Base-by-base conservation (phyloP, 139 green algal species). In the Pleodorina starrii region DNA sequence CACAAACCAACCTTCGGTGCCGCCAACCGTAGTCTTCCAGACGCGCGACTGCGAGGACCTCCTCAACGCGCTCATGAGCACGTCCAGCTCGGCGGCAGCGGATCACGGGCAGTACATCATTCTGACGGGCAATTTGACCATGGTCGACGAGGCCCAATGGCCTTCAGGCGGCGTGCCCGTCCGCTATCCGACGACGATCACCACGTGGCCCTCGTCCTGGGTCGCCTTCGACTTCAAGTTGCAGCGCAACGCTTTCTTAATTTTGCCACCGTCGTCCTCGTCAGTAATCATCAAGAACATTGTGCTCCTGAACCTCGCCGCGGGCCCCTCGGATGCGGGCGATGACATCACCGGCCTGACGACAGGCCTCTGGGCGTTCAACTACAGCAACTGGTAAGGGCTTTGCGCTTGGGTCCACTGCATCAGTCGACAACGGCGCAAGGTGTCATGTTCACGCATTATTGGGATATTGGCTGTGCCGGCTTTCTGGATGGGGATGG, bases 31-130 rank as follows among this genome's bases (percentile, higher is more conserved):
- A 21, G 84, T 89, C 1, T 89, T 54, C 51, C 84, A 89, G 68
- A 50, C 78, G 27, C 84, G 84, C 5, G 66, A 88, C 66, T 46
- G 57, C 43, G 66, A 29, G 0, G 82, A 88, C 32, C 32, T 88
- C 12, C 19, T 50, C 44, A 50, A 3, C 44, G 44, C 63, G 23
- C 9, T 87, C 1, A 2, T 36, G 6, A 16, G n/a, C 5, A 11
- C n/a, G 4, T 17, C 63, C 16, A 51, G 7, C 44, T 10, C 32
- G 21, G 16, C 59, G 1, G 82, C 63, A 3, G 9, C 27, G 5
- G n/a, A 89, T 27, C 46, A 83, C 16, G 84, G 69, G 21, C 50
- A 60, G 59, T 89, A 83, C 69, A 38, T 89, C 36, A 77, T 89
- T 27, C 38, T 89, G 27, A 82, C 50, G 3, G 84, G 35, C 1